Evolutionary conservation across 306 rosid species (phyloP).

Genomic region (Quercus agrifolia): DNA sequence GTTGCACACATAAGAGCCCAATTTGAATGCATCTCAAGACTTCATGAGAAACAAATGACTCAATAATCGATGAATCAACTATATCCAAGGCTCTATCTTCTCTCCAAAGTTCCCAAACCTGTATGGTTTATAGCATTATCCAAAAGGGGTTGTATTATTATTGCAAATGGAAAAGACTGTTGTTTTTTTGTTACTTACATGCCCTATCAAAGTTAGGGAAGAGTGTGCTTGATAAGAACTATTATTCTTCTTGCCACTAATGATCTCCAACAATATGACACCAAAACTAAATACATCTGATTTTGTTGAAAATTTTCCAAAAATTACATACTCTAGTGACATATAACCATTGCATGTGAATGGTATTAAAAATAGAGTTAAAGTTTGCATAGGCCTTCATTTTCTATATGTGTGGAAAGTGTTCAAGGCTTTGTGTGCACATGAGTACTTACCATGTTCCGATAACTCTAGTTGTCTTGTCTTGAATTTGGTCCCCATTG

Average conservation of each 20-base stretch:
- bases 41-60: too few species aligned
- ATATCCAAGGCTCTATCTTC: constrained; percentile 37
- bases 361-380: too few species aligned
- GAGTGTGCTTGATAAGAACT: background rate
- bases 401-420: too few species aligned
- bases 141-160: background rate
- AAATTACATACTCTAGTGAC: constrained; percentile 31
- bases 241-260: background rate
- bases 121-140: background rate
- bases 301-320: constrained; percentile 36
- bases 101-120: constrained; percentile 39
- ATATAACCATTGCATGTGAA: constrained; percentile 27
- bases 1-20: too few species aligned
- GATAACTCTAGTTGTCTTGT: too few species aligned
- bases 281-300: constrained; percentile 33
- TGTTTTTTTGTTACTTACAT: background rate
- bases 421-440: too few species aligned
- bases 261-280: too few species aligned
- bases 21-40: too few species aligned
- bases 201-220: background rate
- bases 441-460: too few species aligned
- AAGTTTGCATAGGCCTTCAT: too few species aligned
- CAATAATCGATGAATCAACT: background rate
- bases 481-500: too few species aligned
- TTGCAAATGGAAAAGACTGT: background rate